Evolutionary conservation across 2,329 filamentous ascomycete genomes (phyloP).

Genomic region (Iodosphaeria phyllophila): DNA sequence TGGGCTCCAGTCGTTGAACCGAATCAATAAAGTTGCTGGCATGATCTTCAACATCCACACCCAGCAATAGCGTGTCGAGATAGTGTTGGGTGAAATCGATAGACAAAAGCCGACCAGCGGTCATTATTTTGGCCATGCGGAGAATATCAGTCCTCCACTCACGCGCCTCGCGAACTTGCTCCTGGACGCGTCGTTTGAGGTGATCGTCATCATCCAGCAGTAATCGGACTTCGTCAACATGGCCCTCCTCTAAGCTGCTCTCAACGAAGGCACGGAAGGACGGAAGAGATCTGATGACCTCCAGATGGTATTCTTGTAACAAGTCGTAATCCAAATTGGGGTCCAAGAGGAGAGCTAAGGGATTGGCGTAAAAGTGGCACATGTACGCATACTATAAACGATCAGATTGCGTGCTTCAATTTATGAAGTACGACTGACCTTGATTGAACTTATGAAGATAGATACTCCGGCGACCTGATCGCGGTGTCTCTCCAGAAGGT

Average conservation of each 20-base stretch:
- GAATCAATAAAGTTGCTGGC: slow-evolving; percentile 34
- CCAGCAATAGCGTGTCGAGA: slow-evolving; percentile 37
- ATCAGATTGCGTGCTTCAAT: slow-evolving; percentile 7
- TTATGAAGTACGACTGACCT: slow-evolving; percentile 24
- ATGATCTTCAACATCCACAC: slow-evolving; percentile 28
- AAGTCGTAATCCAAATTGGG: slow-evolving; percentile 12
- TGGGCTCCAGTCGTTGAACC: slow-evolving; percentile 40
- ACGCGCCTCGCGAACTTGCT: slow-evolving; percentile 17
- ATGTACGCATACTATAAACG: slow-evolving; percentile 55
- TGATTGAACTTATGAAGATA: slow-evolving; percentile 49
- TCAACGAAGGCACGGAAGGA: slow-evolving; percentile 47
- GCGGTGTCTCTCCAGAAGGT: slow-evolving; percentile 51
- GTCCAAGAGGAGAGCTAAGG: slow-evolving; percentile 43
- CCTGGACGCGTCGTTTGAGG: slow-evolving; percentile 22
- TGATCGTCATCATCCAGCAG: slow-evolving; percentile 41
- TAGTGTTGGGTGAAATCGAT: slow-evolving; percentile 36
- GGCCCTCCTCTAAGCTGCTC: slow-evolving; percentile 20
- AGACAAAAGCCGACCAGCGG: slow-evolving; percentile 12
- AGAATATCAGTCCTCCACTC: slow-evolving; percentile 23
- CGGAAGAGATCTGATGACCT: slow-evolving; percentile 46
- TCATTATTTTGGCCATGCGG: slow-evolving; percentile 27
- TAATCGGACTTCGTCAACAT: slow-evolving; percentile 23
- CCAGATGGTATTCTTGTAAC: slow-evolving; percentile 41
- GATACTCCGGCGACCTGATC: slow-evolving; percentile 64
- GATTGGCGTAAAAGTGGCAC: slow-evolving; percentile 71